Evolutionary conservation across 192 early-diverging fungal genomes (phyloP).

Genomic region (Pilobolus umbonatus): DNA sequence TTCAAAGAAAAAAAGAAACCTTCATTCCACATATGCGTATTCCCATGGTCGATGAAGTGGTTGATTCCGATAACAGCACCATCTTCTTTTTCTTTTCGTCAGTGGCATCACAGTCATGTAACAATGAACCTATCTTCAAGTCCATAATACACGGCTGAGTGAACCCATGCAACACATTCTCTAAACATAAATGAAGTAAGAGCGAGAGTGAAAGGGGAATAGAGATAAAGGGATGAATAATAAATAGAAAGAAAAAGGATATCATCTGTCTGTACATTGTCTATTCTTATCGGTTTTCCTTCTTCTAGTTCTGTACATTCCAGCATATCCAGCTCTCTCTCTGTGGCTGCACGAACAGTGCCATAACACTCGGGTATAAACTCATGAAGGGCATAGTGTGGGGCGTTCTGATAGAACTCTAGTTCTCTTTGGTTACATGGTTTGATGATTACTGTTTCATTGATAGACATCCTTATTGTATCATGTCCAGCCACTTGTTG

Average conservation of each 20-base stretch:
- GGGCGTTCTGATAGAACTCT: slow-evolving; percentile 67
- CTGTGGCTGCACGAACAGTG: slow-evolving; percentile 31
- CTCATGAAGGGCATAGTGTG: slow-evolving; percentile 34
- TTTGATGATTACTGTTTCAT: slow-evolving; percentile 66
- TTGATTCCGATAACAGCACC: slow-evolving; percentile 53
- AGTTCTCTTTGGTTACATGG: slow-evolving; percentile 58
- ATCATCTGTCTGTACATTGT: slow-evolving; percentile 25
- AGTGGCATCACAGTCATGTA: slow-evolving; percentile 69
- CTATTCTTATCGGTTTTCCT: neutral
- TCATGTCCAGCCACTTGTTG: slow-evolving; percentile 84
- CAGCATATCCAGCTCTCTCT: slow-evolving; percentile 15
- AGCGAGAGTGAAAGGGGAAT: slow-evolving; percentile 1
- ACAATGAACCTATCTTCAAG: slow-evolving; percentile 77
- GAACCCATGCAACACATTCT: slow-evolving; percentile 71
- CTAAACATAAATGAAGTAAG: slow-evolving; percentile 59
- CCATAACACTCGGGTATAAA: slow-evolving; percentile 75
- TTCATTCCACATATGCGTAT: slow-evolving; percentile 71
- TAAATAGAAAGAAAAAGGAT: slow-evolving; percentile 34
- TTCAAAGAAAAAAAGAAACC: slow-evolving; percentile 27
- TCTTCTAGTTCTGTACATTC: neutral
- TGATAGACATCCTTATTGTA: slow-evolving; percentile 53
- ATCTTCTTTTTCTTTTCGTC: slow-evolving; percentile 68
- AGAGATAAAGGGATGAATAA: neutral
- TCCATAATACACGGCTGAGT: slow-evolving; percentile 76
- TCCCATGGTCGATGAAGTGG: slow-evolving; percentile 64